These are phyloP conservation scores for Camelina sativa DNA, from an alignment of 345 rosid genomes.

Conservation along the genomic window DNA sequence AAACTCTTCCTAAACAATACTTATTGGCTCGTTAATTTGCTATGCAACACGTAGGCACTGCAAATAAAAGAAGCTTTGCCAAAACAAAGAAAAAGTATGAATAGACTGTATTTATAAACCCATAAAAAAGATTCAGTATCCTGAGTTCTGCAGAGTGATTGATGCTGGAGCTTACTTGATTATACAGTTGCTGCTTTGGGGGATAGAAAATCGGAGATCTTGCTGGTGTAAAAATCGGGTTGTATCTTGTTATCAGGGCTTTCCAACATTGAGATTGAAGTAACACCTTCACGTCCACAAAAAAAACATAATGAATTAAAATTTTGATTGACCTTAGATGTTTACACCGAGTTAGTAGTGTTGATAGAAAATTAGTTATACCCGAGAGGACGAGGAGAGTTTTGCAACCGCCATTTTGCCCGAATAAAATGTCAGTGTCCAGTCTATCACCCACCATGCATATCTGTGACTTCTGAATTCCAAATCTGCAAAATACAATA, in stretches of 20 bases:
- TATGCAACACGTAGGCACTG: constrained; percentile 19
- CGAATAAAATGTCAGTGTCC: constrained; percentile 91
- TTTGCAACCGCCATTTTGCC: constrained; percentile 92
- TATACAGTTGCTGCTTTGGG: constrained; percentile 74
- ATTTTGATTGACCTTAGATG: background rate
- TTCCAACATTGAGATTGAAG: constrained; percentile 72
- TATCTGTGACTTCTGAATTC: constrained; percentile 84
- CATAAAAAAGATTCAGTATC: background rate
- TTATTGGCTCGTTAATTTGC: constrained; percentile 19
- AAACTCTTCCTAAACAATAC: constrained; percentile 24
- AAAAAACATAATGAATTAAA: constrained; percentile 1
- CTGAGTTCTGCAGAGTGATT: constrained; percentile 1
- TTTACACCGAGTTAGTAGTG: background rate
- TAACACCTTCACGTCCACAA: constrained; percentile 61
- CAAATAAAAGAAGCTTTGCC: constrained; percentile 22
- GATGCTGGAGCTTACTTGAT: constrained; percentile 29
- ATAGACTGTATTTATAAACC: background rate
- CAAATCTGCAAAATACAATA: constrained; percentile 58
- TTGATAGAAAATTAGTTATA: constrained; percentile 28
- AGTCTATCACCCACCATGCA: constrained; percentile 99
- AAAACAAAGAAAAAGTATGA: constrained; percentile 13
- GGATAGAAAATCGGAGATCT: constrained; percentile 81
- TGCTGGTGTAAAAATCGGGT: constrained; percentile 87
- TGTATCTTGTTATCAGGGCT: constrained; percentile 72
- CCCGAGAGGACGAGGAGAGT: constrained; percentile 98